phyloP scores from a whole-genome alignment of 306 rosid species.

The Dryas alaskensis region DNA sequence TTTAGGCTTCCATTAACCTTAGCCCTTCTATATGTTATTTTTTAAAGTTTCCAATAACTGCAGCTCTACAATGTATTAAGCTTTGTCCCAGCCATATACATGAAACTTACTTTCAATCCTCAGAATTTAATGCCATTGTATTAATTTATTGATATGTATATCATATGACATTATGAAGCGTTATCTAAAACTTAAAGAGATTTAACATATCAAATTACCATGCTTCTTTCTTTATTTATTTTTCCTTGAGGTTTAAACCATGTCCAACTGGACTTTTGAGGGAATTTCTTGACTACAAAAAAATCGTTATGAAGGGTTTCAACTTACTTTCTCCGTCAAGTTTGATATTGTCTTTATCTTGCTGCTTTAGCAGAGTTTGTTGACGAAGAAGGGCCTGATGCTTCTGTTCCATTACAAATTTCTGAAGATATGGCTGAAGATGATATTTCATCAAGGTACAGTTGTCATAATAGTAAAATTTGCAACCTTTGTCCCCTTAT shows the following conservation, averaged over 20 bases:
- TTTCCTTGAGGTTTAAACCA: neutral
- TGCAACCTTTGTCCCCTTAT: neutral
- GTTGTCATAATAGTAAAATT: neutral
- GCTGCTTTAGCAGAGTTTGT: conserved; percentile 52
- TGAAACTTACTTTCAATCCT: neutral
- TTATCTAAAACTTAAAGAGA: neutral
- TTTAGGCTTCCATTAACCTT: conserved; percentile 5
- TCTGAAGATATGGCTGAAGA: conserved; percentile 79
- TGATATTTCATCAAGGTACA: conserved; percentile 81
- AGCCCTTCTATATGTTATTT: conserved; percentile 7
- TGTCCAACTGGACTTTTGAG: neutral
- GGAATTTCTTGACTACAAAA: neutral
- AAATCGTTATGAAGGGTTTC: neutral
- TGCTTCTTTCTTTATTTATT: neutral
- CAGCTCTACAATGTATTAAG: neutral
- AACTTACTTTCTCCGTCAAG: conserved; percentile 5
- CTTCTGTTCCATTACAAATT: conserved; percentile 66
- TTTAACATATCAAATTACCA: neutral
- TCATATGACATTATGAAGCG: neutral
- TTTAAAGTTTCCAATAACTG: conserved; percentile 1
- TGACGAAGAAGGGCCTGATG: conserved; percentile 72
- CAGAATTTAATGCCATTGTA: neutral
- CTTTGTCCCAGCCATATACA: neutral
- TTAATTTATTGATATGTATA: neutral
- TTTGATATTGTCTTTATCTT: conserved; percentile 22